Evolutionary conservation across 179 eudicot species (phyloP).

Genomic region (Carnegiea gigantea): DNA sequence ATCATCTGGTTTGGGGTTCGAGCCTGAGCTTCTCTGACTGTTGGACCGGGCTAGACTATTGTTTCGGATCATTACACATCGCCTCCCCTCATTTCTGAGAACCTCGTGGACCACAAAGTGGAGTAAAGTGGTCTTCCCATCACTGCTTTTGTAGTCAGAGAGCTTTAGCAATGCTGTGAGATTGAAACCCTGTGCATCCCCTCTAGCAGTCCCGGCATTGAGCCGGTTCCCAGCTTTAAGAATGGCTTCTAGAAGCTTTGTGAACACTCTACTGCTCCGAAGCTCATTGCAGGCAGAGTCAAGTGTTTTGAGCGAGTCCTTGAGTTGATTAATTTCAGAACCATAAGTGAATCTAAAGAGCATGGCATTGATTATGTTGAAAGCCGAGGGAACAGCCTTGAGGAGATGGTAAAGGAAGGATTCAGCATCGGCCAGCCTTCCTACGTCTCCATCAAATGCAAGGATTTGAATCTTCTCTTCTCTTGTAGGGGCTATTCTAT

Average conservation of each 20-base stretch:
- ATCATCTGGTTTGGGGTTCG: conserved; percentile 8
- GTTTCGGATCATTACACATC: conserved; percentile 51
- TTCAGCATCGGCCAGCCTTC: conserved; percentile 79
- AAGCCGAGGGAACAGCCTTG: conserved; percentile 71
- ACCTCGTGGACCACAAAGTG: conserved; percentile 90
- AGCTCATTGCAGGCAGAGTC: conserved; percentile 77
- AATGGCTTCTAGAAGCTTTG: conserved; percentile 85
- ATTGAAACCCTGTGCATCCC: conserved; percentile 83
- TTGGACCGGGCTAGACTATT: conserved; percentile 33
- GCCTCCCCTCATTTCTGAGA: conserved; percentile 79
- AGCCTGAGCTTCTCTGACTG: conserved; percentile 10
- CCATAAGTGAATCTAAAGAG: conserved; percentile 61
- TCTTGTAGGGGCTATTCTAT: conserved; percentile 57
- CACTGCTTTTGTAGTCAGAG: conserved; percentile 83
- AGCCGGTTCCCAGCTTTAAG: conserved; percentile 90
- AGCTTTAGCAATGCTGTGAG: conserved; percentile 66
- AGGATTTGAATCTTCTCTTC: conserved; percentile 65
- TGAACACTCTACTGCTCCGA: conserved; percentile 59
- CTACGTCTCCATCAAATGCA: conserved; percentile 58
- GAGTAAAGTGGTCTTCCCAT: conserved; percentile 91
- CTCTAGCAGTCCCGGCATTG: conserved; percentile 89
- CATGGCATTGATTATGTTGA: conserved; percentile 66
- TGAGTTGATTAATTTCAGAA: conserved; percentile 49
- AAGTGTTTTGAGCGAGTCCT: conserved; percentile 48
- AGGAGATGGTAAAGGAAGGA: conserved; percentile 77